phyloP scores from a whole-genome alignment of 2,329 filamentous ascomycete genomes.

The Xylariales sp. region DNA sequence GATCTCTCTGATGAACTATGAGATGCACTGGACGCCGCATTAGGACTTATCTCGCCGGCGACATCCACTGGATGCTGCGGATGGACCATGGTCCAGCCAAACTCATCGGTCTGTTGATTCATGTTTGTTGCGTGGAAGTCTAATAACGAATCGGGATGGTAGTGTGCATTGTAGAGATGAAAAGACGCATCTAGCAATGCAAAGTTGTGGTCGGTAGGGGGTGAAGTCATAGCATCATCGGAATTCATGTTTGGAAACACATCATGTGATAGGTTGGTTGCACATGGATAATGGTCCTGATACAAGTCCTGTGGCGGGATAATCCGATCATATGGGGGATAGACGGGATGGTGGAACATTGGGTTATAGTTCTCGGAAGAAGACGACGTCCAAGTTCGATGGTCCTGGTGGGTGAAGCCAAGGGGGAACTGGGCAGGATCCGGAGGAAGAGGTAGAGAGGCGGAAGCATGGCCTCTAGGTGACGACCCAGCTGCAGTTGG shows the following conservation, averaged over 20 bases:
- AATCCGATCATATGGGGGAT: not conserved
- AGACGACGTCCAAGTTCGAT: not conserved
- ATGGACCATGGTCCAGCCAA: not conserved
- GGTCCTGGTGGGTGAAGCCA: not conserved
- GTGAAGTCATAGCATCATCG: not conserved
- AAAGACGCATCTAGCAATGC: too few species aligned
- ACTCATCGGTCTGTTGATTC: too few species aligned
- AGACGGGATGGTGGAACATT: not conserved
- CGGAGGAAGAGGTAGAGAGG: constrained; percentile 6
- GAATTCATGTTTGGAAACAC: not conserved
- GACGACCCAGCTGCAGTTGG: constrained; percentile 1
- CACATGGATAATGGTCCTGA: not conserved
- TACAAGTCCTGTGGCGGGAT: not conserved
- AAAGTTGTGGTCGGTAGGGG: not conserved
- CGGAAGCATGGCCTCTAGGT: not conserved
- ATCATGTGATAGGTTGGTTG: not conserved
- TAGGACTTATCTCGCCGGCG: not conserved
- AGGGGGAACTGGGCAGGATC: not conserved
- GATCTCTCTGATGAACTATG: not conserved
- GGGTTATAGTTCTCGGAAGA: not conserved
- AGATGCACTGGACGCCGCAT: not conserved
- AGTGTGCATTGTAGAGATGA: too few species aligned
- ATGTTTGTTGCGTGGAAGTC: too few species aligned
- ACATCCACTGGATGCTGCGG: not conserved
- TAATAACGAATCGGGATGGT: too few species aligned